A percentile compares a stretch with the other conserved stretches of the same genome.
phyloP scores from a whole-genome alignment of 1,284 basidiomycete species.

The Cerrena zonata region DNA sequence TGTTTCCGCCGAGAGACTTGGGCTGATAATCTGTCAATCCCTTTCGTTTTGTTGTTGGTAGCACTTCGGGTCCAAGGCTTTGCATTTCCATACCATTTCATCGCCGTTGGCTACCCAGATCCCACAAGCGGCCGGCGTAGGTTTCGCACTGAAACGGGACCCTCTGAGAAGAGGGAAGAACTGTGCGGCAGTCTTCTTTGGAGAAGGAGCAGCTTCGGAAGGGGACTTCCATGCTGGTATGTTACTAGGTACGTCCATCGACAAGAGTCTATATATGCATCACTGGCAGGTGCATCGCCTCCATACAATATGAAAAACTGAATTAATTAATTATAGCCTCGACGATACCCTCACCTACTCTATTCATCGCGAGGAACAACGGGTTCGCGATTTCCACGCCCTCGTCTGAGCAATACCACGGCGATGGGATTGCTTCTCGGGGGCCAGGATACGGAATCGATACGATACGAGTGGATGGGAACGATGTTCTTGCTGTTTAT shows the following conservation, averaged over 20 bases:
- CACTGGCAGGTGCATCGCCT: too few species aligned
- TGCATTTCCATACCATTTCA: slow-evolving; percentile 91
- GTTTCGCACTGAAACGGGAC: slow-evolving; percentile 80
- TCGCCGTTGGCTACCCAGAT: slow-evolving; percentile 94
- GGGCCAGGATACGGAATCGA: slow-evolving; percentile 93
- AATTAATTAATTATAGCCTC: slow-evolving; percentile 49
- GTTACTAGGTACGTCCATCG: slow-evolving; percentile 43
- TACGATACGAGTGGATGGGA: slow-evolving; percentile 88
- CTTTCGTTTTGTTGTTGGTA: slow-evolving; percentile 22
- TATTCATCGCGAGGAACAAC: slow-evolving; percentile 79
- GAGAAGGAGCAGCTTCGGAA: slow-evolving; percentile 77
- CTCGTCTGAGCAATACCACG: slow-evolving; percentile 81
- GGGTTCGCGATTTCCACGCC: slow-evolving; percentile 96
- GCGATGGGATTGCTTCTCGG: slow-evolving; percentile 88
- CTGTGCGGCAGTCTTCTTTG: slow-evolving; percentile 87
- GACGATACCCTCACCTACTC: slow-evolving; percentile 65
- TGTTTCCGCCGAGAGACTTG: slow-evolving; percentile 5
- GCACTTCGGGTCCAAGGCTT: slow-evolving; percentile 82
- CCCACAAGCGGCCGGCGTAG: slow-evolving; percentile 91
- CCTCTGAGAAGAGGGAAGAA: slow-evolving; percentile 66
- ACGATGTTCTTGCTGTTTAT: slow-evolving; percentile 85
- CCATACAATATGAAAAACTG: too few species aligned
- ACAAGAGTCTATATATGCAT: too few species aligned
- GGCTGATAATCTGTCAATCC: not conserved
- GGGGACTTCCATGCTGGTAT: slow-evolving; percentile 77